Evolutionary conservation across 495 filamentous ascomycete species (phyloP), one percentile per base, ranked within the genome.

Genomic region (Amphirosellinia nigrospora): DNA sequence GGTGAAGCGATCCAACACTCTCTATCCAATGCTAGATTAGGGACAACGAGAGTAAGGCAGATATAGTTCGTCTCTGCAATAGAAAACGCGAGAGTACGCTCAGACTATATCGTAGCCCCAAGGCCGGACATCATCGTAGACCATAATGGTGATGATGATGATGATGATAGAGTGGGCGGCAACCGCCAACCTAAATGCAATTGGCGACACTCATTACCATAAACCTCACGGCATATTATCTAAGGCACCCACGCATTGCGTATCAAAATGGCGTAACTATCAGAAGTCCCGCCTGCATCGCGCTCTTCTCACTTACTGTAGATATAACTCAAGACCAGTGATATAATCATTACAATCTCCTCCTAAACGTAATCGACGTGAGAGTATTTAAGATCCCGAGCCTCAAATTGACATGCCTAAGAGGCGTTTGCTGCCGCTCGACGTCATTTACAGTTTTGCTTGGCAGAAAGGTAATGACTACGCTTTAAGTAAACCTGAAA

Each of bases 1-100:
- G 41, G 41, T 19, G 16, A 66, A 34, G 43, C 16, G 61, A 36
- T 50, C 59, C 0, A 46, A 43, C 7, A 26, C 38, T 45, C 59
- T 64, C 28, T 64, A 48, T 38, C 41, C 61, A 23, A 36, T 50
- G 43, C 19, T 64, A 4, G 41, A 64, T 36, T 34, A 36, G 5
- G 2, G 11, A 62, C 19, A 1, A 16, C 36, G 39, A 63, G 7
- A 11, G 30, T 36, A 15, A 58, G 30, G 36, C 32, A n/a, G 58
- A 28, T 26, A n/a, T 16, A 41, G n/a, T 13, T 9, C 21, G 7
- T 5, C 30, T 30, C 0, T 3, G 16, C 10, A 28, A 16, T 53
- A 7, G 19, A 46, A 46, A 46, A 6, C 2, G 0, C 6, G 13
- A 13, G 13, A 53, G 26, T 13, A 28, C 3, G 23, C 13, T n/a